Base-by-base conservation (phyloP, 1,284 basidiomycete species). In the Leucoagaricus sp. region DNA sequence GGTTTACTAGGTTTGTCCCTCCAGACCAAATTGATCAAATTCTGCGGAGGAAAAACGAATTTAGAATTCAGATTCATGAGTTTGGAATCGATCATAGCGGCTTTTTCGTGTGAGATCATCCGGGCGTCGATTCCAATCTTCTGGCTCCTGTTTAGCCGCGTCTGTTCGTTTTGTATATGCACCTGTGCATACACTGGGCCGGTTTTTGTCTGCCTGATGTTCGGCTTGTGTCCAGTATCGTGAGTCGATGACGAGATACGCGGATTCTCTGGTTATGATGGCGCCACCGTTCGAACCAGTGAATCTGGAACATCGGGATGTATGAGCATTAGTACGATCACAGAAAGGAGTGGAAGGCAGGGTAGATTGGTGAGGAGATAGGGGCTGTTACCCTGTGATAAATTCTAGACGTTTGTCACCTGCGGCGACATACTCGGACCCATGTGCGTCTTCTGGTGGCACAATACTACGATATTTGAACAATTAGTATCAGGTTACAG, bases 81-180 rank as follows among this genome's bases (percentile, higher is more conserved):
- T 59, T 80, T 78, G 44, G 76, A 67, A 60, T 84, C 87, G 58
- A 92, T 71, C 49, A 77, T 71, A 3, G 79, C 78, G 7, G 88
- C 88, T 61, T 84, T 84, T 65, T 91, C 84, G 65, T 91, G 84
- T 2, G 93, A 84, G 58, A 96, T 78, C 76, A 96, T 87, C 25
- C 92, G 88, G 8, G 94, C 93, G 71, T 98, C 96, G 55, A 97
- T 82, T 12, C 95, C 95, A 55, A 97, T 84, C 59, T 85, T 80
- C 23, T 79, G 67, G 55, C 78, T 74, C 48, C 80, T 81, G 10
- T 75, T 82, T 9, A 83, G 81, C 41, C 23, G 10, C 13, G 40
- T 25, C 41, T 50, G 26, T 29, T 7, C n/a, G n/a, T n/a, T n/a
- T n/a, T 81, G 80, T 9, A n/a, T n/a, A n/a, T n/a, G n/a, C n/a